phyloP scores from a whole-genome alignment of 441 rosid species.

The Arabidopsis hybrid region DNA sequence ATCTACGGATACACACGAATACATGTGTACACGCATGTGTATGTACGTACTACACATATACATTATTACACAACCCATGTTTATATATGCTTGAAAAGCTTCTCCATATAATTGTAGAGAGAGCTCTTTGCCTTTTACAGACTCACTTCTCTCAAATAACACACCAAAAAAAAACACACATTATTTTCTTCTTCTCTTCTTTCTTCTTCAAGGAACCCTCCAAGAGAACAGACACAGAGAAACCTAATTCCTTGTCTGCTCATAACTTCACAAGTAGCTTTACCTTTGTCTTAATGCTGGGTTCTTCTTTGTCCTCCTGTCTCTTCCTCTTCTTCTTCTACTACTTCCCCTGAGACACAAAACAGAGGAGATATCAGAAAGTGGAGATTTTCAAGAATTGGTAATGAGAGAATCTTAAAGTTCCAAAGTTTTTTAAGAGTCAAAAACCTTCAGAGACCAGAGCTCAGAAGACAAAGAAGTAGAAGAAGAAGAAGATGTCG shows the following conservation, averaged over 20 bases:
- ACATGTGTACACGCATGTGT: slow-evolving; percentile 42
- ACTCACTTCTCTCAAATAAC: slow-evolving; percentile 35
- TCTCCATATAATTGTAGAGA: slow-evolving; percentile 37
- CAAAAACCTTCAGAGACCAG: slow-evolving; percentile 30
- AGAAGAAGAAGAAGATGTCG: slow-evolving; percentile 60
- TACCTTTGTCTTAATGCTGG: slow-evolving; percentile 30
- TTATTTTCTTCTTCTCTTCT: slow-evolving; percentile 28
- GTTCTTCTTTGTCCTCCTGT: slow-evolving; percentile 47
- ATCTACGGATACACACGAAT: slow-evolving; percentile 45
- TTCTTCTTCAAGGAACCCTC: slow-evolving; percentile 54
- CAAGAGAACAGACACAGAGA: slow-evolving; percentile 43
- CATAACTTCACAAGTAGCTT: slow-evolving; percentile 46
- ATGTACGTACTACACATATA: slow-evolving; percentile 33
- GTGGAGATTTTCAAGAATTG: slow-evolving; percentile 24
- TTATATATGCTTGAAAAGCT: slow-evolving; percentile 41
- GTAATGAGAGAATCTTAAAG: slow-evolving; percentile 33
- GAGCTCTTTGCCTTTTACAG: slow-evolving; percentile 40
- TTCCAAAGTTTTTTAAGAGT: slow-evolving; percentile 18
- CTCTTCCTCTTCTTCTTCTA: slow-evolving; percentile 41
- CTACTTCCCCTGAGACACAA: slow-evolving; percentile 28
- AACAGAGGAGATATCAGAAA: slow-evolving; percentile 23
- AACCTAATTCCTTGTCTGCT: slow-evolving; percentile 58
- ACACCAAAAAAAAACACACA: not conserved
- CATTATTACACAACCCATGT: slow-evolving; percentile 21
- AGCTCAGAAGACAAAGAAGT: slow-evolving; percentile 30